A percentile compares a stretch with the other conserved stretches of the same genome.
These are phyloP conservation scores for Apiospora sp. DNA, from an alignment of 2,329 filamentous ascomycete genomes.

Conservation along the genomic window DNA sequence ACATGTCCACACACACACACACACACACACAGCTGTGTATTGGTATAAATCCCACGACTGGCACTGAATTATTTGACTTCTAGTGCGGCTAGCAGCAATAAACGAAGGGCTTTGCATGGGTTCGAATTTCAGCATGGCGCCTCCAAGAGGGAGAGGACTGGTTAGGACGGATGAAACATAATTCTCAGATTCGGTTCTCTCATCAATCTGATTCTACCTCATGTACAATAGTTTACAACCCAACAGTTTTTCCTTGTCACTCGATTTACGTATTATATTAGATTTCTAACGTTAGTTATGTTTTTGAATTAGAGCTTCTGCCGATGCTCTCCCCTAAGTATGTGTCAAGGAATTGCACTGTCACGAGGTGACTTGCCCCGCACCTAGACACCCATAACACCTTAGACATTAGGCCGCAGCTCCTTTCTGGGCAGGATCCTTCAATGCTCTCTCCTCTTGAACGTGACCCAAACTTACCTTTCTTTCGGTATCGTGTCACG, in stretches of 20 bases:
- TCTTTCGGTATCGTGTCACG: not conserved
- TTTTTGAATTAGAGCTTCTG: not conserved
- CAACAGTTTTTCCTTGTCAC: not conserved
- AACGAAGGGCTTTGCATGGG: not conserved
- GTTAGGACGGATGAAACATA: not conserved
- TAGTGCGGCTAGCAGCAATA: not conserved
- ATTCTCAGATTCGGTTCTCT: not conserved
- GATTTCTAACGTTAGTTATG: no score
- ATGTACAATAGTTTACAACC: not conserved
- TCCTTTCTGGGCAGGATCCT: not conserved
- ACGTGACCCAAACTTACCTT: not conserved
- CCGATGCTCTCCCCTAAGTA: not conserved
- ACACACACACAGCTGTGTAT: not conserved
- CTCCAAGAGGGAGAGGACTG: not conserved
- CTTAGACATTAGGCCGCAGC: not conserved
- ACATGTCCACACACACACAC: not conserved
- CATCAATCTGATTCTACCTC: not conserved
- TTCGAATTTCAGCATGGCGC: not conserved
- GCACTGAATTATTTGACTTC: not conserved
- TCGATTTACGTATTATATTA: not conserved
- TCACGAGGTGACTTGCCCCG: constrained; percentile 6
- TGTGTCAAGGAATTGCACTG: not conserved
- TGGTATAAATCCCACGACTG: not conserved
- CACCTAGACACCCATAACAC: not conserved
- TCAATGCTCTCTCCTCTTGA: not conserved